Base-by-base conservation (phyloP, 2,329 filamentous ascomycete species). In the Aspergillus sp. region DNA sequence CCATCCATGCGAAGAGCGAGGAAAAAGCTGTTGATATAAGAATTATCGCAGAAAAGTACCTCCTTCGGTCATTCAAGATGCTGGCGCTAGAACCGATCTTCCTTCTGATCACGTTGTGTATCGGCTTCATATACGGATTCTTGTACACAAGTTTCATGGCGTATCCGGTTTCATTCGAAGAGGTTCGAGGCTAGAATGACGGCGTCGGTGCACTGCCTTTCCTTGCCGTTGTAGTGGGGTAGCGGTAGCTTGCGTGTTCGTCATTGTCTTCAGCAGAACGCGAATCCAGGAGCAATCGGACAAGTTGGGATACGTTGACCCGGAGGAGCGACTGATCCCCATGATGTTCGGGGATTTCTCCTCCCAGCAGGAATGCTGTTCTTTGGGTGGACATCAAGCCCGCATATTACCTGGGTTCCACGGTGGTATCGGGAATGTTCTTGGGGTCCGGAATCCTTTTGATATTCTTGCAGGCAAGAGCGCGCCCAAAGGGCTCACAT, bases 351-450 rank as follows among this genome's bases (percentile, higher is more conserved):
- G 59, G 60, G 57, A 1, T 41, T 64, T 6, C 35, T 64, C 3
- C 47, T 71, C 3, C 65, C 67, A 1, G 48, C 55, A 34, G 66
- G 67, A 31, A 48, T 69, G n/a, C 69, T 69, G 45, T 66, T 64
- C 61, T 69, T 68, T 36, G 66, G 59, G 4, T 72, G 69, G 68
- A 60, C 61, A 0, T 63, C 64, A 0, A 60, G 49, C 33, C 54
- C 55, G 1, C 26, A 52, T 15, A 58, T 67, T 24, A 56, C 50
- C 8, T 69, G 64, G 66, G 61, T 66, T 2, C 60, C 64, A 0
- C 64, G 16, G 63, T 65, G 0, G 49, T 69, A 4, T 55, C 63
- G 4, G 64, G 63, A 2, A 48, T 65, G 0, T 58, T 58, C 17
- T 57, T 68, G 11, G 68, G 67, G 1, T 53, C 62, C 34, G 60